Conservation (phyloP, 2,329 filamentous ascomycete genomes). For the Aspergillus cejpii region DNA sequence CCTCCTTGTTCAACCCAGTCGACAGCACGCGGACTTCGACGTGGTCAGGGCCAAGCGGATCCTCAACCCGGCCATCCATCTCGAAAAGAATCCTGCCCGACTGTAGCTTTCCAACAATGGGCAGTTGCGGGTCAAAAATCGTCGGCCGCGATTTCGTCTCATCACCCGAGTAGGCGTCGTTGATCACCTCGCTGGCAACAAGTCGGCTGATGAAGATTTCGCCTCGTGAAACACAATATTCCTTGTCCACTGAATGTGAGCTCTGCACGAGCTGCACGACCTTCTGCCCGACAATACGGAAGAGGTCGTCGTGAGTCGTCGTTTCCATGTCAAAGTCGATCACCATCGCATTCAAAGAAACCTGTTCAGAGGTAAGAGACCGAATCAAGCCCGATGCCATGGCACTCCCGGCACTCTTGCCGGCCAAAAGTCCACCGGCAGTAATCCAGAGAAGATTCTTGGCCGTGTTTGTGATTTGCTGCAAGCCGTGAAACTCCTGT, state of each 20-base stretch:
- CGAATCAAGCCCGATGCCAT: background rate
- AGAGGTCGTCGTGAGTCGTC: background rate
- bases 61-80: background rate
- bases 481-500: background rate
- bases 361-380: background rate
- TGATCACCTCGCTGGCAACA: background rate
- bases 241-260: background rate
- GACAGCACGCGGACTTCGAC: background rate
- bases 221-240: background rate
- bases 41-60: background rate
- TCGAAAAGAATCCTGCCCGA: background rate
- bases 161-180: background rate
- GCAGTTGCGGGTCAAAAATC: background rate
- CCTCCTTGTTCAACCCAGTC: background rate
- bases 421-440: background rate
- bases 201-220: background rate
- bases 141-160: background rate
- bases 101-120: background rate
- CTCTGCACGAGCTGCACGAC: background rate
- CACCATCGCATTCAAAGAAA: background rate
- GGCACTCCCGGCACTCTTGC: background rate
- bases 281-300: background rate
- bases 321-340: constrained; percentile 1
- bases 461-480: background rate
- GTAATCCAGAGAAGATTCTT: background rate